These are phyloP conservation scores for Kwoniella dendrophila DNA, from an alignment of 768 basidiomycete genomes.

Conservation along the genomic window DNA sequence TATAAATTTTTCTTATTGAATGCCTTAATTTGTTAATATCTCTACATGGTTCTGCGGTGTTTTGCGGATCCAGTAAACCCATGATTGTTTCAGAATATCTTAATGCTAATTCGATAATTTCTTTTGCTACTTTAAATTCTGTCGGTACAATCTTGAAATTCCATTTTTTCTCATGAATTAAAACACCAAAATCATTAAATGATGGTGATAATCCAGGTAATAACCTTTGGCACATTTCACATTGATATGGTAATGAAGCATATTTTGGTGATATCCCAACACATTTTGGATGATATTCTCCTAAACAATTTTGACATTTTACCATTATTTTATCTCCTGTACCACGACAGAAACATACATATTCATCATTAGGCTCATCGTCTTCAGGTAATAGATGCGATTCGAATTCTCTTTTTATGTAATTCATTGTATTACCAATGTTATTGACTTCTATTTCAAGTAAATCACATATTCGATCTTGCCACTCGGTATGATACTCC, in stretches of 20 bases:
- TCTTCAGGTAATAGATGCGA: constrained; percentile 44
- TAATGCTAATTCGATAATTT: constrained; percentile 29
- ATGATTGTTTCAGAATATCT: constrained; percentile 30
- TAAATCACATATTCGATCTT: constrained; percentile 19
- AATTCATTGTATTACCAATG: constrained; percentile 23
- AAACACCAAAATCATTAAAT: constrained; percentile 28
- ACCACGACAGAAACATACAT: constrained; percentile 51
- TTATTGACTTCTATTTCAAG: constrained; percentile 24
- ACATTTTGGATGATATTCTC: constrained; percentile 52
- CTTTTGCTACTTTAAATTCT: constrained; percentile 30
- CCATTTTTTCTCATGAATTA: constrained; percentile 36
- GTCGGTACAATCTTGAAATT: constrained; percentile 40
- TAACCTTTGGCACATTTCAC: constrained; percentile 32
- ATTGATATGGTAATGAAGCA: constrained; percentile 26
- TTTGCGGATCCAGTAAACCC: constrained; percentile 21
- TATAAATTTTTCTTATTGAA: constrained; percentile 42
- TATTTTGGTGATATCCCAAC: constrained; percentile 32
- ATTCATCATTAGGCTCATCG: constrained; percentile 22
- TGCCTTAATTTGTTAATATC: constrained; percentile 32
- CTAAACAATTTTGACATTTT: constrained; percentile 43
- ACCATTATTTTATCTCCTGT: constrained; percentile 41
- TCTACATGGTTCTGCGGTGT: constrained; percentile 11
- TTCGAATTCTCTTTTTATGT: constrained; percentile 26
- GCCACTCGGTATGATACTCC: constrained; percentile 46
- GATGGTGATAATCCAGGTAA: constrained; percentile 31